Conservation (phyloP, 139 green algal species). For the Chlorella sp. region DNA sequence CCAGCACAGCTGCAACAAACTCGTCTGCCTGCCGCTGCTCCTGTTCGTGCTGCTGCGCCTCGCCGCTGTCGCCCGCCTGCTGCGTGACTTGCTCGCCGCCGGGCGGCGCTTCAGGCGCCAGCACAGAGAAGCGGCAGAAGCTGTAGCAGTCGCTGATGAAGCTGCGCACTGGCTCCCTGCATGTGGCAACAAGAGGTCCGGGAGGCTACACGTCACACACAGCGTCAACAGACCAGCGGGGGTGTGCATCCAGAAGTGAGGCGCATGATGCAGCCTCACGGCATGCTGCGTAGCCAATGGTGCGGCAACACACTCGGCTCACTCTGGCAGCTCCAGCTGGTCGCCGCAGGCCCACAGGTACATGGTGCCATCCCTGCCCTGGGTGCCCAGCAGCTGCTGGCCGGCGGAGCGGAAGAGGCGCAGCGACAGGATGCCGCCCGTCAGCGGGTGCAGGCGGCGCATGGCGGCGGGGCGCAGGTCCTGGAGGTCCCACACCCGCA, state of each 20-base stretch:
- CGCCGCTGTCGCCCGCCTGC: neutral
- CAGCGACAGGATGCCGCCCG: slow-evolving; percentile 49
- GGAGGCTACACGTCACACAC: neutral
- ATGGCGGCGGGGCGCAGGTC: slow-evolving; percentile 20
- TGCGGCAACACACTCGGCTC: too few species aligned
- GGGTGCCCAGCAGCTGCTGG: slow-evolving; percentile 33
- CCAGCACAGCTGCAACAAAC: slow-evolving; percentile 9
- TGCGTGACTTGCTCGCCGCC: neutral
- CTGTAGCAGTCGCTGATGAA: slow-evolving; percentile 47
- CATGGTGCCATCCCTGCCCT: slow-evolving; percentile 49
- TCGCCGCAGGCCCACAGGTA: slow-evolving; percentile 34
- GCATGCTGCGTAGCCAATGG: too few species aligned
- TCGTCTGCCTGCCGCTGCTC: neutral
- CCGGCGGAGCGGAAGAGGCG: neutral
- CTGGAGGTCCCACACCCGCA: slow-evolving; percentile 50
- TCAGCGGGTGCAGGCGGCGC: slow-evolving; percentile 40
- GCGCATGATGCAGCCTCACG: too few species aligned
- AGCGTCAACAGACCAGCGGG: neutral
- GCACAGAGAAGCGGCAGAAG: slow-evolving; percentile 45
- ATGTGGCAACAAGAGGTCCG: too few species aligned
- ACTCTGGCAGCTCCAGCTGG: slow-evolving; percentile 32
- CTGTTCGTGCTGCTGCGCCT: neutral
- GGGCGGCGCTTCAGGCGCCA: neutral
- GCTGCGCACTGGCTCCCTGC: slow-evolving; percentile 34
- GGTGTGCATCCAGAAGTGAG: too few species aligned